Percentiles rank a stretch among this genome's conserved stretches.
These are phyloP conservation scores for Fusarium annulatum DNA, from an alignment of 2,329 filamentous ascomycete genomes.

Conservation along the genomic window DNA sequence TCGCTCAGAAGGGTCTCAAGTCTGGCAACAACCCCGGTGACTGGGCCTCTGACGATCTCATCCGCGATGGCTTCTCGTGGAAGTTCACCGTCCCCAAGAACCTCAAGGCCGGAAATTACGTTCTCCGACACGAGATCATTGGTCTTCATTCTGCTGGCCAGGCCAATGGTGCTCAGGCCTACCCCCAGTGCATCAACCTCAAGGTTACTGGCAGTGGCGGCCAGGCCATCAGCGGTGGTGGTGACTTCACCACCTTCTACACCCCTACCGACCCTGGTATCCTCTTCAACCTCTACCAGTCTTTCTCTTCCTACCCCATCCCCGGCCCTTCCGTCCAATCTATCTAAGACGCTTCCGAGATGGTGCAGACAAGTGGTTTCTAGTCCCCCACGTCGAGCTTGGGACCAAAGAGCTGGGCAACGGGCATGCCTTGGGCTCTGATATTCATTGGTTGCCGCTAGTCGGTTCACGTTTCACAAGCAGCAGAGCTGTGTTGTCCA, in stretches of 20 bases:
- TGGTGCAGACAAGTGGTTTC: slow-evolving; percentile 2
- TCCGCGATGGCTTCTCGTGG: slow-evolving; percentile 59
- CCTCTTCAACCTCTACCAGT: slow-evolving; percentile 50
- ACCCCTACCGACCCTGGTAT: slow-evolving; percentile 49
- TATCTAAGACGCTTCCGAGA: slow-evolving; percentile 13
- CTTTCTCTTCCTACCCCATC: slow-evolving; percentile 47
- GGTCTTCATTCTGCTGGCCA: slow-evolving; percentile 61
- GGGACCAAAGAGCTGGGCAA: slow-evolving; percentile 4
- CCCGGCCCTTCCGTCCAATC: slow-evolving; percentile 44
- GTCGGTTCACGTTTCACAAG: slow-evolving; percentile 19
- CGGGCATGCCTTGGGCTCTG: background rate
- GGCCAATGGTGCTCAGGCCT: slow-evolving; percentile 58
- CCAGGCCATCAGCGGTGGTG: slow-evolving; percentile 43
- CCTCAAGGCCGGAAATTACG: slow-evolving; percentile 63
- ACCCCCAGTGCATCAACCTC: slow-evolving; percentile 65
- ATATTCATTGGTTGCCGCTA: slow-evolving; percentile 21
- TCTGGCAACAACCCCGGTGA: slow-evolving; percentile 56
- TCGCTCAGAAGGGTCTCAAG: slow-evolving; percentile 64
- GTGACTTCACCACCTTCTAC: slow-evolving; percentile 52
- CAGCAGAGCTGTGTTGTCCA: slow-evolving; percentile 28
- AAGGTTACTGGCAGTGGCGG: slow-evolving; percentile 56
- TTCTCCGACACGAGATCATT: slow-evolving; percentile 67
- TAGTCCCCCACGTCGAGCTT: background rate
- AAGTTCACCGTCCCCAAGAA: slow-evolving; percentile 58
- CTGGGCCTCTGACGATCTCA: slow-evolving; percentile 67